Evolutionary conservation across 108 stramenopile species (phyloP), one percentile per base, ranked within the genome.

Genomic region (Nannochloropsis gaditana): DNA sequence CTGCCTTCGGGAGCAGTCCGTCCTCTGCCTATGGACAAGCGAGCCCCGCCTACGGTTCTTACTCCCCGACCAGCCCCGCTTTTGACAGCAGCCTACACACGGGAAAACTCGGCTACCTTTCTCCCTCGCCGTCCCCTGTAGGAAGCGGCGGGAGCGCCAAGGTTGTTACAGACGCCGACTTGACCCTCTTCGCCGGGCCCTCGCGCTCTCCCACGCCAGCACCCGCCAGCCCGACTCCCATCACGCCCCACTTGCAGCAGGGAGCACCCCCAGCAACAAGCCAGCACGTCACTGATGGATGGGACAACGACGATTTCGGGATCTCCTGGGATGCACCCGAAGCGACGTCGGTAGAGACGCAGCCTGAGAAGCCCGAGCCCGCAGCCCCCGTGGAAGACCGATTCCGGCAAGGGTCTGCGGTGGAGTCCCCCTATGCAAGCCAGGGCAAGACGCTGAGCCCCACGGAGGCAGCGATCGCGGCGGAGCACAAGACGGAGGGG

Each of bases 381-480:
- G 44, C 31, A 44, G 43, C 21, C n/a, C 82, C 41, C 2, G 82
- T 43, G 17, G 83, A 41, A 2, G 83, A 83, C 43, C 83, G 84
- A 45, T 87, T 83, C 47, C 50, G 10, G 10, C 50, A 15, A 15
- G 15, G 11, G 15, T 15, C 11, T 11, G 21, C 31, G 81, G 21
- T 81, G 81, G 43, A 41, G 43, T 17, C 3, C 45, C 43, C n/a
- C n/a, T 8, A 42, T 10, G 31, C 21, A 41, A 11, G 31, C 41
- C 83, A 85, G 9, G 31, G 86, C 44, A 73, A 82, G 4, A 85
- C 85, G 5, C 82, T 89, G 19, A 73, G 59, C n/a, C 19, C 59
- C 9, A 89, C 82, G 17, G 88, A 89, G 45, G 88, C 85, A 44
- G 88, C 85, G 44, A 89, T 89, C 81, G 83, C 82, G 88, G 88